A percentile compares a stretch with the other conserved stretches of the same genome.
phyloP scores from a whole-genome alignment of 2,329 filamentous ascomycete genomes.

The Aspergillus persii region DNA sequence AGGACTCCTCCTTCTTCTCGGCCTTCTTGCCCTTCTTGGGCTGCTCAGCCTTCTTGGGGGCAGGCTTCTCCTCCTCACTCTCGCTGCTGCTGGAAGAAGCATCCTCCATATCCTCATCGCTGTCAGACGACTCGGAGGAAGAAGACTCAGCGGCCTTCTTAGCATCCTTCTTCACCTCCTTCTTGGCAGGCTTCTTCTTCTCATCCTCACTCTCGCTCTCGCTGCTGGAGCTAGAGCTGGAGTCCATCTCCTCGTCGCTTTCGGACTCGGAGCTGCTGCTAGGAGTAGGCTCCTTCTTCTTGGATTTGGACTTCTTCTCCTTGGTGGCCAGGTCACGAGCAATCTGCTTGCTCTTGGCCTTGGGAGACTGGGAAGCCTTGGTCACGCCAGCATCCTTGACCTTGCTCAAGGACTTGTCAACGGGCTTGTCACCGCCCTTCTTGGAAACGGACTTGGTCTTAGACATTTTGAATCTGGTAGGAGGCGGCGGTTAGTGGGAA shows the following conservation, averaged over 20 bases:
- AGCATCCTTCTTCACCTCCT: conserved; percentile 30
- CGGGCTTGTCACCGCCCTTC: conserved; percentile 39
- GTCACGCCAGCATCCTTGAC: conserved; percentile 48
- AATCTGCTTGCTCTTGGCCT: conserved; percentile 47
- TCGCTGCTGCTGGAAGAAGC: conserved; percentile 19
- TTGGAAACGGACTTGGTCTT: conserved; percentile 43
- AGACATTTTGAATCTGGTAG: conserved; percentile 39
- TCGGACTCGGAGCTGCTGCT: conserved; percentile 37
- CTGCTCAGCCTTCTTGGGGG: conserved; percentile 35
- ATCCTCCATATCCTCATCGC: neutral
- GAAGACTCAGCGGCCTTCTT: conserved; percentile 32
- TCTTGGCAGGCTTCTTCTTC: conserved; percentile 34
- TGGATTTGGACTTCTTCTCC: conserved; percentile 42
- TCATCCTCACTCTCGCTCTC: conserved; percentile 38
- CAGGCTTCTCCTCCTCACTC: conserved; percentile 33
- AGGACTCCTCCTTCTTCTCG: conserved; percentile 27
- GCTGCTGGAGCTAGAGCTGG: conserved; percentile 23
- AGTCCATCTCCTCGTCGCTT: conserved; percentile 31
- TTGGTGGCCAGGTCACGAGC: conserved; percentile 42
- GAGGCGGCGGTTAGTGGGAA: conserved; percentile 17
- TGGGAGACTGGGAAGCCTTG: conserved; percentile 45
- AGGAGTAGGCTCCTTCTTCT: conserved; percentile 45
- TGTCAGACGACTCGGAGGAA: conserved; percentile 27
- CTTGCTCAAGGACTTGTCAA: conserved; percentile 45
- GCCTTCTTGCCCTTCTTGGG: conserved; percentile 27